Base-by-base conservation (phyloP, 2,329 filamentous ascomycete species). In the Fusarium sp. region DNA sequence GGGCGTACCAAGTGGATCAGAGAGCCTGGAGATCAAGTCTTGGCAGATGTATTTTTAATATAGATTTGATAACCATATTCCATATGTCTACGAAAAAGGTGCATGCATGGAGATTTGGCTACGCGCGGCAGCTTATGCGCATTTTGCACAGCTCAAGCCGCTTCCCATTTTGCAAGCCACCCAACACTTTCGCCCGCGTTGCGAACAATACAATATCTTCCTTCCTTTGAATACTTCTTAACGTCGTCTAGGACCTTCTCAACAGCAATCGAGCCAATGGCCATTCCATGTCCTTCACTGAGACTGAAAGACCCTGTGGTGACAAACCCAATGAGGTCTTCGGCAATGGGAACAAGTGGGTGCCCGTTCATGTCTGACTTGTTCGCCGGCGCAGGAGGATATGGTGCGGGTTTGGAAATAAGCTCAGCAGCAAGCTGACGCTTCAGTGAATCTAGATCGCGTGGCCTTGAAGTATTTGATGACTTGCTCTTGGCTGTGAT, bases 271-370 rank as follows among this genome's bases (percentile, higher is more conserved):
- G 87, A 90, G 0, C 92, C 96, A 61, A 98, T 84, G 1, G 90
- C 95, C 17, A 89, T 89, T 1, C 91, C 92, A 68, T 85, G 87
- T 0, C 95, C 96, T 67, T 91, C 88, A 3, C 88, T 87, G 3
- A 98, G 85, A 73, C 91, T 94, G 76, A 91, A 97, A 50, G 92
- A 90, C 0, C 95, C 96, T 2, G 91, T 91, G 3, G 94, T 97
- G 24, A 97, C 90, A 76, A 97, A 99, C 0, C 96, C 96, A 50
- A 98, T 87, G 14, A 98, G 83, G 76, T 97, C 92, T 22, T 86
- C 83, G 65, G 89, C 89, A 11, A 84, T 83, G 0, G 95, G 95
- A n/a, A 94, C 88, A 0, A 89, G 75, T 1, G 90, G 90, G 70
- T 92, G 88, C 0, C 82, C 82, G 24, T 79, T 75, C 79, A 84